Evolutionary conservation across 495 filamentous ascomycete genomes (phyloP).

Genomic region (Friedmanniomyces simplex): DNA sequence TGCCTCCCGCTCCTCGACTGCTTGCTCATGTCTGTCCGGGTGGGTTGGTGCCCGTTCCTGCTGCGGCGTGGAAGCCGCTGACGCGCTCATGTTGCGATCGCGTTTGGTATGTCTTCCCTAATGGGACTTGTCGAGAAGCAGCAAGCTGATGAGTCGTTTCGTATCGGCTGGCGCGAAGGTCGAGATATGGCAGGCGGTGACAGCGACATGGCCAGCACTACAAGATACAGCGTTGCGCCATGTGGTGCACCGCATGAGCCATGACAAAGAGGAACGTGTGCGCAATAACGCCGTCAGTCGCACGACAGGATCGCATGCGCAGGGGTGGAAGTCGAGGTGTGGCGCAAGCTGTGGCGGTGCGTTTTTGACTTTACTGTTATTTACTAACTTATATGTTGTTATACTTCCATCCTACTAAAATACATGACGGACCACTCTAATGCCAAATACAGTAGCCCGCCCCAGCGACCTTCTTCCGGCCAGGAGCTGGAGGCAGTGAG

Average conservation of each 20-base stretch:
- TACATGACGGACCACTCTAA: too few species aligned
- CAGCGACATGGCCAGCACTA: background rate
- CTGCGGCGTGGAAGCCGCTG: background rate
- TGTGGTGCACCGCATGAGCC: background rate
- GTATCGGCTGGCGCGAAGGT: background rate
- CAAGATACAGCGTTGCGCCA: background rate
- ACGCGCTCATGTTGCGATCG: background rate
- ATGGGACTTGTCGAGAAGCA: background rate
- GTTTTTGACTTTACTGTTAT: too few species aligned
- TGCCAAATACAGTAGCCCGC: too few species aligned
- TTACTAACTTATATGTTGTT: background rate
- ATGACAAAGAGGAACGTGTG: background rate
- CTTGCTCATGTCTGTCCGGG: background rate
- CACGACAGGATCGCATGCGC: background rate
- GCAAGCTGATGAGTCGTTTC: background rate
- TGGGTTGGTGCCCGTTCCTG: background rate
- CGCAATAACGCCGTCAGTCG: background rate
- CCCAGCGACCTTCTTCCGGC: too few species aligned
- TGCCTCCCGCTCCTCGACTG: conserved; percentile 26
- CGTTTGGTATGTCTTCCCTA: background rate
- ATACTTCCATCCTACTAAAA: too few species aligned
- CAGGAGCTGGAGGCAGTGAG: too few species aligned
- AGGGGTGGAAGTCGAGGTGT: too few species aligned
- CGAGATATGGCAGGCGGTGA: background rate
- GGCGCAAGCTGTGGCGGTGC: too few species aligned